Conservation (phyloP, 495 filamentous ascomycete species). For the Astrothelium subdiscretum region DNA sequence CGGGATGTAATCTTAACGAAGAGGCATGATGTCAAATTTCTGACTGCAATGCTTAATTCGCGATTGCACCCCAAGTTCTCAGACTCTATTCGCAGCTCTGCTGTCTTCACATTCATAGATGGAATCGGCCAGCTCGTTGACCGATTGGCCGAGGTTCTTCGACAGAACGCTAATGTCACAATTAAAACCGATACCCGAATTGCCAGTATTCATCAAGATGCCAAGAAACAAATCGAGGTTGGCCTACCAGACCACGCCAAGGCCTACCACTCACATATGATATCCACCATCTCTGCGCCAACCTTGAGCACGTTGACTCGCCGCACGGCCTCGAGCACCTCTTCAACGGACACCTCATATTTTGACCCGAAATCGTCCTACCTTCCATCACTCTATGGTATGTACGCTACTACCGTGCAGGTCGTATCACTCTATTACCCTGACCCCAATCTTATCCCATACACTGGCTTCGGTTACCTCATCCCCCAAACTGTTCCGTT, state of each 20-base stretch:
- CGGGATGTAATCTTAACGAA: conserved; percentile 9
- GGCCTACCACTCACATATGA: conserved; percentile 48
- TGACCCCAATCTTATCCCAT: conserved; percentile 48
- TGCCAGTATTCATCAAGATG: conserved; percentile 6
- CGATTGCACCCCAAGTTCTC: conserved; percentile 19
- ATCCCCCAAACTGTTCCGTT: conserved; percentile 59
- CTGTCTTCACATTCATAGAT: conserved; percentile 48
- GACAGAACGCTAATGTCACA: conserved; percentile 37
- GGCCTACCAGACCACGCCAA: not conserved
- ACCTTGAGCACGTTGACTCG: conserved; percentile 27
- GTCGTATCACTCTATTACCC: conserved; percentile 82
- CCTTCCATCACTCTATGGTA: conserved; percentile 33
- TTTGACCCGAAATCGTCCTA: conserved; percentile 13
- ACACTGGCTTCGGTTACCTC: conserved; percentile 80
- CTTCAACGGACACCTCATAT: not conserved
- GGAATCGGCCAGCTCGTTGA: conserved; percentile 46
- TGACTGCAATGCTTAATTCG: conserved; percentile 15
- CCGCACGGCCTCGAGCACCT: not conserved
- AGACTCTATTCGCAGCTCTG: conserved; percentile 23
- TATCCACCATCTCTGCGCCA: conserved; percentile 55
- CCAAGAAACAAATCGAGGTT: not conserved
- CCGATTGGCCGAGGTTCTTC: conserved; percentile 35
- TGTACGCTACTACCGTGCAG: conserved; percentile 69
- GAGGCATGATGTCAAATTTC: conserved; percentile 16
- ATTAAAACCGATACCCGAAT: conserved; percentile 39